Percentiles rank a stretch among this genome's conserved stretches.
Evolutionary conservation across 805 yeast genomes (phyloP).

Genomic region (Cyberlindnera mississippiensis): DNA sequence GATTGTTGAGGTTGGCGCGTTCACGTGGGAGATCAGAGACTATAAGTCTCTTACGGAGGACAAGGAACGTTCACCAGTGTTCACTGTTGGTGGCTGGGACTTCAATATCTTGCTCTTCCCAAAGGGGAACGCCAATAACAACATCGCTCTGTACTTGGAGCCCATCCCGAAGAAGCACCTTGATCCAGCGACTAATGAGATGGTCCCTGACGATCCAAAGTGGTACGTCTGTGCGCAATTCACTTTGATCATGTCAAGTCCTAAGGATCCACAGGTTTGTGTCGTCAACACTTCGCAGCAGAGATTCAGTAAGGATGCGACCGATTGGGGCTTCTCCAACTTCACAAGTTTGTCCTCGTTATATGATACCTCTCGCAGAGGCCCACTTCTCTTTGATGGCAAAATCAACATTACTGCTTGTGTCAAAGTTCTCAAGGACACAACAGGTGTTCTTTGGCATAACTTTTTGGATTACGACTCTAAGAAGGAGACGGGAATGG

Average conservation of each 20-base stretch:
- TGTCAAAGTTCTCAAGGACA: slow-evolving; percentile 75
- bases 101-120: slow-evolving; percentile 79
- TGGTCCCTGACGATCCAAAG: slow-evolving; percentile 37
- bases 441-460: slow-evolving; percentile 94
- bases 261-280: slow-evolving; percentile 59
- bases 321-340: slow-evolving; percentile 95
- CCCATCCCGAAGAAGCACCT: slow-evolving; percentile 44
- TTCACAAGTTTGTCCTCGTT: slow-evolving; percentile 52
- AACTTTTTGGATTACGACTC: slow-evolving; percentile 82
- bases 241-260: slow-evolving; percentile 80
- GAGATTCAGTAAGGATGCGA: slow-evolving; percentile 67
- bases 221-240: slow-evolving; percentile 95
- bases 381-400: slow-evolving; percentile 44
- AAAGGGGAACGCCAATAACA: slow-evolving; percentile 57
- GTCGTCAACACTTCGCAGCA: slow-evolving; percentile 66
- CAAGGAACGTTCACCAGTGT: slow-evolving; percentile 38
- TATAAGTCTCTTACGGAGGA: slow-evolving; percentile 25
- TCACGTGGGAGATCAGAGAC: slow-evolving; percentile 39
- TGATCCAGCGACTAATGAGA: slow-evolving; percentile 27
- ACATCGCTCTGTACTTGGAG: slow-evolving; percentile 74
- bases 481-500: slow-evolving; percentile 81
- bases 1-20: slow-evolving; percentile 27
- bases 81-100: slow-evolving; percentile 55
- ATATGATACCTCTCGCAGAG: slow-evolving; percentile 26
- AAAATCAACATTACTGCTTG: slow-evolving; percentile 69